Conservation (phyloP, 2,329 filamentous ascomycete species). For the Onygenales sp. region DNA sequence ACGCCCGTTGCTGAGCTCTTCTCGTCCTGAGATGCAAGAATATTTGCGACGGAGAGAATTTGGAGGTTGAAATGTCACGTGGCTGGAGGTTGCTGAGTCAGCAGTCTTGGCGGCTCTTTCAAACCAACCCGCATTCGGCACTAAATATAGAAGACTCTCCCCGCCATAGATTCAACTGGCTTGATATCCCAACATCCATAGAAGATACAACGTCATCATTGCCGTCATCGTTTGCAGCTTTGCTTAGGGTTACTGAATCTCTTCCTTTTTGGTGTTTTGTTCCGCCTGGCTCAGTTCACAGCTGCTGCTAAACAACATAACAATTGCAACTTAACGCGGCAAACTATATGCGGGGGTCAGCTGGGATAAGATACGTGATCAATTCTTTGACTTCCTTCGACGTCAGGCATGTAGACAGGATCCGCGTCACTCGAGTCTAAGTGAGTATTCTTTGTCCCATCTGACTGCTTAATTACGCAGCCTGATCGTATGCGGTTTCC, state of each 20-base stretch:
- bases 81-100: constrained; percentile 5
- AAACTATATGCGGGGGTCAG: background rate
- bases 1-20: background rate
- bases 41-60: background rate
- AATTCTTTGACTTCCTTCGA: background rate
- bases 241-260: too few relatives aligned
- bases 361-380: background rate
- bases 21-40: background rate
- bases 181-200: too few relatives aligned
- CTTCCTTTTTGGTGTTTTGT: too few relatives aligned
- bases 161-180: too few relatives aligned
- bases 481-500: background rate
- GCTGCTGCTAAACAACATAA: background rate
- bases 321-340: background rate
- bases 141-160: too few relatives aligned
- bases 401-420: background rate
- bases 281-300: background rate
- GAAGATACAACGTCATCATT: too few relatives aligned
- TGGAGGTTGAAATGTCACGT: constrained; percentile 4
- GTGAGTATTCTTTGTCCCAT: background rate
- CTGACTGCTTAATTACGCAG: background rate
- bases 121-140: too few relatives aligned
- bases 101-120: background rate
- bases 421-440: background rate
- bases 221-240: too few relatives aligned